Base-by-base conservation (phyloP, 176 grass and related monocot species). In the Lolium perenne region DNA sequence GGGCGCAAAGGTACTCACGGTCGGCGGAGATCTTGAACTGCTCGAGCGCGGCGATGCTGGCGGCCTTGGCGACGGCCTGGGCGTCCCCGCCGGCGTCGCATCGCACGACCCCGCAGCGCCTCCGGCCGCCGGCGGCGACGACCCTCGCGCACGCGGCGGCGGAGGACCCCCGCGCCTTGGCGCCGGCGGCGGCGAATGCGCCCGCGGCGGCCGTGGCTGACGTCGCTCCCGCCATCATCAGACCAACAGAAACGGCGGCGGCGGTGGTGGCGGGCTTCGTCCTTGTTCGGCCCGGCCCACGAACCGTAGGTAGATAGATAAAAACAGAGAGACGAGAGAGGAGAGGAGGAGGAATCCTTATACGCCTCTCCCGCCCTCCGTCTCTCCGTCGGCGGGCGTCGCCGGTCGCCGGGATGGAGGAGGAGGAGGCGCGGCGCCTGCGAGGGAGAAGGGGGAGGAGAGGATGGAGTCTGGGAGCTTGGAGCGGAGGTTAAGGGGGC, bases 1-100 rank as follows among this genome's bases (percentile, higher is more conserved):
- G 9, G 29, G 48, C 8, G 48, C 43, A 9, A 40, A 85, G 21
- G 17, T 26, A 85, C 96, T 98, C 82, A 98, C 96, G 88, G 77
- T 98, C 96, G 1, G 96, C 92, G 22, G 93, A 98, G 86, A 98
- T 98, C 88, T 98, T 98, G 91, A 98, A 98, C 88, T 94, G 96
- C 82, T 98, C 96, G 62, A 98, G 81, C 15, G 93, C 93, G 45
- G 88, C 86, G 62, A 94, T 76, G 85, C 90, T 92, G 74, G 92
- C 83, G 0, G 79, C 88, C 80, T 91, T 91, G 32, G 90, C 77
- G 64, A 51, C 85, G 18, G 73, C 82, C 80, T 90, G 89, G 8
- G 86, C 56, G 22, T 98, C 92, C 45, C 87, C 90, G 40, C 86
- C 78, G 12, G 86, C 90, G 83, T 98, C 92, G 86, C 93, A 98